A percentile compares a stretch with the other conserved stretches of the same genome.
phyloP scores from a whole-genome alignment of 495 filamentous ascomycete genomes.

The Trichocladium uniseriatum region DNA sequence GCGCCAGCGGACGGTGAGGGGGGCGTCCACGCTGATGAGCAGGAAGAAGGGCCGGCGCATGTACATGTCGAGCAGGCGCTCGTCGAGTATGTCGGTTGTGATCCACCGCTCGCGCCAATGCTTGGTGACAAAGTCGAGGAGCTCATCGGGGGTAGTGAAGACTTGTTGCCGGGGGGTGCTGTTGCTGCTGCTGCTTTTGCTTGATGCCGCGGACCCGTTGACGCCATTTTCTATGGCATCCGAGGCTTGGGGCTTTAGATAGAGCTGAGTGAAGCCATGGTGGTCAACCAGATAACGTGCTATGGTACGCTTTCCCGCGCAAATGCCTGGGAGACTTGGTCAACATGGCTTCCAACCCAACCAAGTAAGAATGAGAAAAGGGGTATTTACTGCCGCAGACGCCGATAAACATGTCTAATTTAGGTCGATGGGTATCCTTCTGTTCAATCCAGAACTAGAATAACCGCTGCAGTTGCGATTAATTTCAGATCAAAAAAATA shows the following conservation, averaged over 20 bases:
- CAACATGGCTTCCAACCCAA: conserved; percentile 4
- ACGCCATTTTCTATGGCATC: conserved; percentile 16
- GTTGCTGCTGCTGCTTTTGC: not conserved
- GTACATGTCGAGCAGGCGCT: conserved; percentile 59
- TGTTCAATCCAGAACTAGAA: too few relatives aligned
- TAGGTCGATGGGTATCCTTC: too few relatives aligned
- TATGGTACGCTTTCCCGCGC: conserved; percentile 79
- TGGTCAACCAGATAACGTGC: conserved; percentile 70
- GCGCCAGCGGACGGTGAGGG: conserved; percentile 70
- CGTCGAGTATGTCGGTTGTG: conserved; percentile 67
- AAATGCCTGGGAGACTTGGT: conserved; percentile 54
- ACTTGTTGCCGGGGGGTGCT: conserved; percentile 18
- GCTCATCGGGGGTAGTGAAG: conserved; percentile 51
- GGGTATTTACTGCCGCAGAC: conserved; percentile 67
- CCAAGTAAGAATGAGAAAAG: conserved; percentile 2
- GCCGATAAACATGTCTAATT: conserved; percentile 72
- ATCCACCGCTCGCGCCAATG: conserved; percentile 76
- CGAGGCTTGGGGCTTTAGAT: conserved; percentile 21
- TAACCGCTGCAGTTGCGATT: too few relatives aligned
- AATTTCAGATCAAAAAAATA: too few relatives aligned
- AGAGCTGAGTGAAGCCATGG: conserved; percentile 61
- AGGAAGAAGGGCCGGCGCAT: conserved; percentile 82
- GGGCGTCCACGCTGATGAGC: conserved; percentile 84
- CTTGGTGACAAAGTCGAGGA: conserved; percentile 79
- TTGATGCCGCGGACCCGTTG: not conserved